These are phyloP conservation scores for Colletotrichum viniferum DNA, from an alignment of 2,329 filamentous ascomycete genomes.

Conservation along the genomic window DNA sequence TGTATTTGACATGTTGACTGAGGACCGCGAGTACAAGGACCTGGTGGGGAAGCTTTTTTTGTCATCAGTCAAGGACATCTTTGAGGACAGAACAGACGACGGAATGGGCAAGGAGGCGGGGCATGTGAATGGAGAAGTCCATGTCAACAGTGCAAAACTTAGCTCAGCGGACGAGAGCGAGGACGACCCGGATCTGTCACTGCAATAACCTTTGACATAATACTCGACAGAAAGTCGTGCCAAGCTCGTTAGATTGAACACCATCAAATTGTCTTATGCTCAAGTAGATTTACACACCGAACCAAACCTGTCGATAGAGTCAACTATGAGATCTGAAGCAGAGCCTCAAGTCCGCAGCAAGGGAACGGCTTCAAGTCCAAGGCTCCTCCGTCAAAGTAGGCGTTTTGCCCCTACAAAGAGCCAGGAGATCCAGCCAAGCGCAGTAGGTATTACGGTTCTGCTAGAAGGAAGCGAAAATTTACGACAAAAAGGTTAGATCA, in stretches of 20 bases:
- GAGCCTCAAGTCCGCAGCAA: neutral
- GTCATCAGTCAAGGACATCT: conserved; percentile 25
- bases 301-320: neutral
- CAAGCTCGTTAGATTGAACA: neutral
- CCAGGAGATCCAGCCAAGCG: neutral
- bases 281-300: neutral
- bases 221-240: neutral
- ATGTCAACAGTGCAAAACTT: neutral
- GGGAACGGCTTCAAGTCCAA: too few relatives aligned
- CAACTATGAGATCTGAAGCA: neutral
- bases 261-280: neutral
- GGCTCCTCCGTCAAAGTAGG: neutral
- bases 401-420: neutral
- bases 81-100: neutral
- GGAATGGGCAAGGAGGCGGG: neutral
- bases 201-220: neutral
- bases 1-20: conserved; percentile 28
- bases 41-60: conserved; percentile 34
- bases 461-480: neutral
- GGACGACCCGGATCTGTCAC: neutral
- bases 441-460: neutral
- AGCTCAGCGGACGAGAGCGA: neutral
- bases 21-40: conserved; percentile 31
- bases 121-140: neutral
- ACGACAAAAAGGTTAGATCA: neutral